Evolutionary conservation across 2,329 filamentous ascomycete genomes (phyloP), one percentile per base, ranked within the genome.

Genomic region (Cercospora zeae-maydis): DNA sequence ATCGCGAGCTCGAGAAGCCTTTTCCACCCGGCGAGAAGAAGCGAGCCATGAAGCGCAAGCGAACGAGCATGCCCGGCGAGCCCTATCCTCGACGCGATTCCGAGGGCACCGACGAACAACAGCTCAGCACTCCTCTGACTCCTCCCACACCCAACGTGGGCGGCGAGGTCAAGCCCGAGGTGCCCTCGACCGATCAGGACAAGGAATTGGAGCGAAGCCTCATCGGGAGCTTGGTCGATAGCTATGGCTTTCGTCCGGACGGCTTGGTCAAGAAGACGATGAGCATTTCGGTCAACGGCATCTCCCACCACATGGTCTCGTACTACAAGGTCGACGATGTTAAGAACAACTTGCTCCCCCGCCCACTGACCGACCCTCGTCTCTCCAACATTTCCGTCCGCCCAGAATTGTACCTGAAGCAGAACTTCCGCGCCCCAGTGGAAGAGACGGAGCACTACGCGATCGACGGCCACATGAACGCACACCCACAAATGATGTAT

Each of bases 191-290:
- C 24, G 74, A 75, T n/a, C 70, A 73, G 39, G 78, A 76, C 49
- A 79, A 77, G 49, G 79, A 82, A 63, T 76, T 79, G 78, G 79
- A 88, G 70, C 81, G 86, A 34, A 82, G 84, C 27, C 78, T 93
- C 58, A 87, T 95, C 49, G 93, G 92, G 5, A 96, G 92, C 0
- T 81, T 96, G 11, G 85, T 93, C n/a, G 92, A 96, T 76, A 92
- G 89, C 0, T 96, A 96, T 71, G 86, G 87, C 33, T 96, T 96
- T 82, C 95, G 95, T 72, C 81, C 86, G 13, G 84, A 86, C 1
- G 92, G 93, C 0, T 78, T 97, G 42, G 85, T 96, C 66, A 97
- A 97, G 82, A 96, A 96, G 81, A 96, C 92, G 0, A 92, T 96
- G 76, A 93, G 89, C 70, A 86, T 96, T 39, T 86, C 84, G 2